Conservation (phyloP, 2,329 filamentous ascomycete species). For the Cordyceps javanica region DNA sequence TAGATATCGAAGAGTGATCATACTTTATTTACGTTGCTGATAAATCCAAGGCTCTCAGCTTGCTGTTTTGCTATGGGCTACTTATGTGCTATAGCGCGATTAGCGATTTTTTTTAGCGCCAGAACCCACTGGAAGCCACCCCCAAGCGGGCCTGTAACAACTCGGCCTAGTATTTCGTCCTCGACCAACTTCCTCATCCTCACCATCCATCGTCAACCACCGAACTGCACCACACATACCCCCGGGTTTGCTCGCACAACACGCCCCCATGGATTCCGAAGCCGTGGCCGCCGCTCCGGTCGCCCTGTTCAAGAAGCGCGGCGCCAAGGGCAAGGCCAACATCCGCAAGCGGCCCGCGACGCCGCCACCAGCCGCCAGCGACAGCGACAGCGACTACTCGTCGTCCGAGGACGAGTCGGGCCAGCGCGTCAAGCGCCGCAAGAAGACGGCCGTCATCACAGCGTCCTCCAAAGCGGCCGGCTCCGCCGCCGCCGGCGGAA, state of each 20-base stretch:
- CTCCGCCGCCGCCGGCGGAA: conserved; percentile 11
- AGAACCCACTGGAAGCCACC: background rate
- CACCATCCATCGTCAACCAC: background rate
- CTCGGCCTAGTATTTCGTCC: background rate
- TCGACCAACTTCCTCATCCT: background rate
- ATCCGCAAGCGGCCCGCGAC: conserved; percentile 76
- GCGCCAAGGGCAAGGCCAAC: conserved; percentile 67
- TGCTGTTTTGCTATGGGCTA: background rate
- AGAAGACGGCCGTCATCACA: conserved; percentile 60
- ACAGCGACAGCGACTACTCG: conserved; percentile 58
- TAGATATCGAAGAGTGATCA: no score
- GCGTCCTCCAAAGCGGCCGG: conserved; percentile 50
- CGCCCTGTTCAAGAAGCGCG: conserved; percentile 80
- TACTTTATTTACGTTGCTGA: background rate
- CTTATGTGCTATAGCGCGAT: background rate
- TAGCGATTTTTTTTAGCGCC: background rate
- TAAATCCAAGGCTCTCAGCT: background rate
- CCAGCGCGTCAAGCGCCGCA: conserved; percentile 71
- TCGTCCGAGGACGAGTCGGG: conserved; percentile 73
- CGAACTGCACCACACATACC: background rate
- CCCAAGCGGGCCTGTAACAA: background rate
- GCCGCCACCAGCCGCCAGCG: conserved; percentile 61
- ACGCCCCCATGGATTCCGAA: conserved; percentile 7
- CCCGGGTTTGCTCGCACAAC: conserved; percentile 12
- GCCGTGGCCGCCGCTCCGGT: conserved; percentile 40